phyloP scores from a whole-genome alignment of 2,329 filamentous ascomycete species.

The Aspergillus hortae region DNA sequence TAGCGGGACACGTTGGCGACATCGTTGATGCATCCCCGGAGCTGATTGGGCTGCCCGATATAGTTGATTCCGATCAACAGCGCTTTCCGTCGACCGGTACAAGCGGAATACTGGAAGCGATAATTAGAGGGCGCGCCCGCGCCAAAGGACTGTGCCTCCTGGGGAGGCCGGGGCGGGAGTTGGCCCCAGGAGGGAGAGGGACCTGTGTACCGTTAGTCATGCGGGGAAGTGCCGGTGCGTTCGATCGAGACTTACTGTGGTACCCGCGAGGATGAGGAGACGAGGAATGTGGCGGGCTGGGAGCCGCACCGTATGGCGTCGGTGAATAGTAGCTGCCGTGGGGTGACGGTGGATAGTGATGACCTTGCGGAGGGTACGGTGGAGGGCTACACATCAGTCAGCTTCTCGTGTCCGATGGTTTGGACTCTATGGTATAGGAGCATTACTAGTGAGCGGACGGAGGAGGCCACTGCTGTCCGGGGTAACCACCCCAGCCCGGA shows the following conservation, averaged over 20 bases:
- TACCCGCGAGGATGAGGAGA: slow-evolving; percentile 10
- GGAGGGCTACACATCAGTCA: neutral
- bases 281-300: slow-evolving; percentile 16
- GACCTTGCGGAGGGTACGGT: slow-evolving; percentile 1
- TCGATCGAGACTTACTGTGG: slow-evolving; percentile 9
- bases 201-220: slow-evolving; percentile 30
- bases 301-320: slow-evolving; percentile 6
- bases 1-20: slow-evolving; percentile 95
- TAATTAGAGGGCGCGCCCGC: slow-evolving; percentile 76
- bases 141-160: slow-evolving; percentile 68
- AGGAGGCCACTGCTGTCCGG: slow-evolving; percentile 13
- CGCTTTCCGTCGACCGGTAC: slow-evolving; percentile 82
- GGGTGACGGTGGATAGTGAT: slow-evolving; percentile 3
- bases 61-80: slow-evolving; percentile 95
- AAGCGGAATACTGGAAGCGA: slow-evolving; percentile 88
- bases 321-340: slow-evolving; percentile 2
- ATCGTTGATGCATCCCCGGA: slow-evolving; percentile 93
- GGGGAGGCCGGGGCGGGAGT: slow-evolving; percentile 64
- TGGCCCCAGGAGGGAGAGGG: slow-evolving; percentile 52
- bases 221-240: too few relatives aligned
- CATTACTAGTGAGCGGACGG: slow-evolving; percentile 12
- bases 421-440: too few relatives aligned
- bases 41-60: slow-evolving; percentile 82
- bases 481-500: slow-evolving; percentile 13
- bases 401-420: too few relatives aligned